These are phyloP conservation scores for Globisporangium camurandrum DNA, from an alignment of 352 stramenopile species.

Conservation along the genomic window DNA sequence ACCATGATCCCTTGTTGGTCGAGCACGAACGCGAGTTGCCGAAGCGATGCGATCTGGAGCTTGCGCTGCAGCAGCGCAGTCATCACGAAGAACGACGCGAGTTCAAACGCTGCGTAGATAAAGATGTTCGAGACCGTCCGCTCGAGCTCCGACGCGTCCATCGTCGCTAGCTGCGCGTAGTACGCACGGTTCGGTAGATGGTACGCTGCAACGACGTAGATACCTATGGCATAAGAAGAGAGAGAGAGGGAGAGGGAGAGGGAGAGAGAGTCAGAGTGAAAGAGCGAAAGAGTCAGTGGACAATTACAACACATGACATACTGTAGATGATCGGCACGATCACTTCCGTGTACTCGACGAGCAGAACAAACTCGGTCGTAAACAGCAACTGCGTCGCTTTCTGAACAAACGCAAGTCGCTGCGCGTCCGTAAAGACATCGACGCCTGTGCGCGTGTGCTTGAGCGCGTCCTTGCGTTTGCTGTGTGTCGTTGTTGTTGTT, in stretches of 20 bases:
- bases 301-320: no score
- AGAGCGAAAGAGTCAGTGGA: no score
- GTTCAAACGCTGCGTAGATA: constrained; percentile 25
- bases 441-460: no score
- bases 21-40: constrained; percentile 26
- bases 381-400: constrained; percentile 5
- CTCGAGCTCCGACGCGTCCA: not conserved
- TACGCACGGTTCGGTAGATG: constrained; percentile 5
- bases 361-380: constrained; percentile 11
- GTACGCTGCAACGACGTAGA: not conserved
- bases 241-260: no score
- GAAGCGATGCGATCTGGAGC: constrained; percentile 16
- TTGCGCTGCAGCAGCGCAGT: constrained; percentile 12
- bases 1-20: constrained; percentile 21
- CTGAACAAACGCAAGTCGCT: not conserved
- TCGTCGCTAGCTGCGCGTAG: not conserved
- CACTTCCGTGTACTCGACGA: constrained; percentile 15
- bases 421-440: not conserved
- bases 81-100: constrained; percentile 29
- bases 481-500: not conserved
- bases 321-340: constrained; percentile 13
- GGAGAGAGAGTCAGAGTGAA: no score
- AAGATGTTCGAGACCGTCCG: constrained; percentile 13
- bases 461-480: no score
- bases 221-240: no score